These are phyloP conservation scores for Diutina mesorugosa DNA, from an alignment of 1,139 yeast genomes.

Conservation along the genomic window DNA sequence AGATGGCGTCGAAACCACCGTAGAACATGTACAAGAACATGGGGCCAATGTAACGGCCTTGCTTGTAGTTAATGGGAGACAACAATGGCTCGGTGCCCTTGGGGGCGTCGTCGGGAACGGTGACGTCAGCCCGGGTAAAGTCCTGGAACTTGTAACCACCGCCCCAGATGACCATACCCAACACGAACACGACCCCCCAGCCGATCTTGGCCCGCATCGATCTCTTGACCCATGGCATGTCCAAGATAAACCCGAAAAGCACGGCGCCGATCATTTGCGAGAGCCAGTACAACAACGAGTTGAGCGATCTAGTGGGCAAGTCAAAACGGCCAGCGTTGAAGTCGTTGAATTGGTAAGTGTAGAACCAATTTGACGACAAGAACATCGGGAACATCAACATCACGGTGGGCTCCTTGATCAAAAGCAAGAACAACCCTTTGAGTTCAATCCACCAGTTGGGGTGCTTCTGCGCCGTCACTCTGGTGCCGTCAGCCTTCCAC, in stretches of 20 bases:
- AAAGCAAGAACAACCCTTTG: slow-evolving; percentile 22
- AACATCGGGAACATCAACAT: slow-evolving; percentile 45
- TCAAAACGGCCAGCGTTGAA: slow-evolving; percentile 45
- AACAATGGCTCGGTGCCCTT: slow-evolving; percentile 4
- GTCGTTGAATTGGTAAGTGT: slow-evolving; percentile 50
- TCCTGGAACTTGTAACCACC: slow-evolving; percentile 45
- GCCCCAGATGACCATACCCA: slow-evolving; percentile 45
- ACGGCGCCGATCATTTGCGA: slow-evolving; percentile 48
- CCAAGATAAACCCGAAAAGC: slow-evolving; percentile 34
- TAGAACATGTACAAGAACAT: slow-evolving; percentile 49
- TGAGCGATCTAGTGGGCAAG: slow-evolving; percentile 46
- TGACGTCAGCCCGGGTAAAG: slow-evolving; percentile 28
- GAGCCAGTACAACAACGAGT: slow-evolving; percentile 48
- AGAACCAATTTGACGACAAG: slow-evolving; percentile 53
- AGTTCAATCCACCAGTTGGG: slow-evolving; percentile 39
- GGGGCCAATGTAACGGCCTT: slow-evolving; percentile 35
- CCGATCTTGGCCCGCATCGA: slow-evolving; percentile 34
- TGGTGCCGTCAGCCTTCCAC: slow-evolving; percentile 38
- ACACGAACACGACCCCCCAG: slow-evolving; percentile 26
- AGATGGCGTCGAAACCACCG: slow-evolving; percentile 45
- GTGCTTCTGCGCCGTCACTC: slow-evolving; percentile 29
- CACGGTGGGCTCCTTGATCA: slow-evolving; percentile 34
- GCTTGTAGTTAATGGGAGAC: slow-evolving; percentile 21
- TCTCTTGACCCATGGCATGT: slow-evolving; percentile 27
- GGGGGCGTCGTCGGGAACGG: not conserved